Evolutionary conservation across 73 alveolate genomes (phyloP).

Genomic region (Diophrys appendiculata): DNA sequence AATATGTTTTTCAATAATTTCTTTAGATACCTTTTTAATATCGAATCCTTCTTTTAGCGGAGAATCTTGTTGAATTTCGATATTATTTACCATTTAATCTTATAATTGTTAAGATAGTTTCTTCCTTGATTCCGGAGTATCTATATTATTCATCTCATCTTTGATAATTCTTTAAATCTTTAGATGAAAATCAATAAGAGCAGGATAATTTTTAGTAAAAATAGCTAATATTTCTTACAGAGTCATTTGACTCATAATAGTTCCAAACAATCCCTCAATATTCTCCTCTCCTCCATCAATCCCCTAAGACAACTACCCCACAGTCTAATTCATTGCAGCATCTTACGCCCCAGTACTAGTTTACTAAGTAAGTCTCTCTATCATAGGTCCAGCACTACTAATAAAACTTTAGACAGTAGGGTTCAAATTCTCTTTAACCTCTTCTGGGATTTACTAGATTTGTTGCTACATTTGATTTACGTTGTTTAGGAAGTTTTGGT

Average conservation of each 20-base stretch:
- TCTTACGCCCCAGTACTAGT: not conserved
- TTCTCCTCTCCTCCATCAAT: not conserved
- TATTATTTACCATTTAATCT: not conserved
- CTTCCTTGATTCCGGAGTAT: not conserved
- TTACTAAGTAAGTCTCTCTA: not conserved
- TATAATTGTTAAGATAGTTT: not conserved
- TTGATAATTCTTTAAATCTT: not conserved
- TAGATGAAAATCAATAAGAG: not conserved
- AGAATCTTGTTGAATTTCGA: not conserved
- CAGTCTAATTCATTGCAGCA: not conserved
- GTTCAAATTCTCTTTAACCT: too few species aligned
- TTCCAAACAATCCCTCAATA: not conserved
- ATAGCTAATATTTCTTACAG: not conserved
- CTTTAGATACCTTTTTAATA: slow-evolving; percentile 25
- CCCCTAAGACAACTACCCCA: not conserved
- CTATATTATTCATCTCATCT: not conserved
- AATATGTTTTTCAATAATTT: slow-evolving; percentile 14
- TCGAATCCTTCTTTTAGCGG: slow-evolving; percentile 46
- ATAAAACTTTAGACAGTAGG: not conserved
- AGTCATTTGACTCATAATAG: not conserved
- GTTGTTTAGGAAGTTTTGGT: slow-evolving; percentile 7
- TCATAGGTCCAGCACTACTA: not conserved
- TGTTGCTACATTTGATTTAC: not conserved
- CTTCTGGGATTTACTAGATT: not conserved
- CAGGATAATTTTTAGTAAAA: not conserved